Conservation (phyloP, 495 filamentous ascomycete species). For the Penicillium soppii region DNA sequence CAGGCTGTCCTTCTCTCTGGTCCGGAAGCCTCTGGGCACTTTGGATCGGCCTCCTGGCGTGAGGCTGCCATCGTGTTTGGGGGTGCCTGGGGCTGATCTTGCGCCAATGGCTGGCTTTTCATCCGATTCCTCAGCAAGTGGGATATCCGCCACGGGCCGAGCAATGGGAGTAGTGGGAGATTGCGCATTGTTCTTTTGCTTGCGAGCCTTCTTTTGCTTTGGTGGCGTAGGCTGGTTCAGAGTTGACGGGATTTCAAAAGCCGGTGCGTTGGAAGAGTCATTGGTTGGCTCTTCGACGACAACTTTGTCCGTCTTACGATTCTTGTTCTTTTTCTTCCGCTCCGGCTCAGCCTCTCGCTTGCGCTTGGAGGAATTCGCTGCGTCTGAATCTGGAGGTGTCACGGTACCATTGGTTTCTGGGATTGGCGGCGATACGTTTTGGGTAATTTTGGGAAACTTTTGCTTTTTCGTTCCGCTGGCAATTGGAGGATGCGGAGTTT, state of each 20-base stretch:
- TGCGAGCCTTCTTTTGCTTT: background rate
- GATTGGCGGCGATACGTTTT: background rate
- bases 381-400: background rate
- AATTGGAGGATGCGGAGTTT: conserved; percentile 3
- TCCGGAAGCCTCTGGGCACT: conserved; percentile 10
- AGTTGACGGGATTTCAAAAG: background rate
- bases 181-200: background rate
- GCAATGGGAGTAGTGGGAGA: background rate
- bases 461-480: conserved; percentile 1
- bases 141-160: background rate
- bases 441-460: background rate
- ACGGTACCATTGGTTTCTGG: background rate
- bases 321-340: conserved; percentile 18
- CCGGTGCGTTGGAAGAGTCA: background rate
- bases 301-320: conserved; percentile 1
- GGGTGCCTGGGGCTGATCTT: background rate
- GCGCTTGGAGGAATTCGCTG: conserved; percentile 16
- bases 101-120: background rate
- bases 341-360: conserved; percentile 18
- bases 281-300: background rate
- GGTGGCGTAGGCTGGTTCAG: background rate
- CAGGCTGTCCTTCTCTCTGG: conserved; percentile 13
- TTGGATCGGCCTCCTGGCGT: conserved; percentile 1
- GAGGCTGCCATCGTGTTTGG: background rate
- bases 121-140: background rate